A percentile compares a stretch with the other conserved stretches of the same genome.
Conservation (phyloP, 805 yeast genomes). For the Kuraishia hungarica region DNA sequence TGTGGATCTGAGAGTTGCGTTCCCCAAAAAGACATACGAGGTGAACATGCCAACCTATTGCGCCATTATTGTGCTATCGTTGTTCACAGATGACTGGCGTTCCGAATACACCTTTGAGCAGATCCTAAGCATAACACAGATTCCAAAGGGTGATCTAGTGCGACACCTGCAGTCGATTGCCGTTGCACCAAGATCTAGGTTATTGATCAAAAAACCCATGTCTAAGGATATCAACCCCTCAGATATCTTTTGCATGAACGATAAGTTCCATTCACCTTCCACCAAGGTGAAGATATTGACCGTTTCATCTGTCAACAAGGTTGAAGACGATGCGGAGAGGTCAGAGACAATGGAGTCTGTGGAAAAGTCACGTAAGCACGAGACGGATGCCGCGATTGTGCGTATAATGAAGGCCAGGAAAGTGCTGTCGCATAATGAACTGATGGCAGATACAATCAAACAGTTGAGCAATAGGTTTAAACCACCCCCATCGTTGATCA, state of each 20-base stretch:
- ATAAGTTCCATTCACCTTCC: slow-evolving; percentile 58
- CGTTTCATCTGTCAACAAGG: slow-evolving; percentile 37
- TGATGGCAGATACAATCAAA: slow-evolving; percentile 56
- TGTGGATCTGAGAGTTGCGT: slow-evolving; percentile 67
- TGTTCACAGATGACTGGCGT: slow-evolving; percentile 50
- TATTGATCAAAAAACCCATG: slow-evolving; percentile 70
- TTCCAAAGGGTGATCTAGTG: slow-evolving; percentile 65
- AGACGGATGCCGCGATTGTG: slow-evolving; percentile 80
- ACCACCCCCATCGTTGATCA: slow-evolving; percentile 60
- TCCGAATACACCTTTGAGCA: slow-evolving; percentile 48
- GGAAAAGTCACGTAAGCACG: slow-evolving; percentile 54
- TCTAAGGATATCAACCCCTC: slow-evolving; percentile 54
- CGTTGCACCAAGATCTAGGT: slow-evolving; percentile 71
- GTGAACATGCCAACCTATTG: slow-evolving; percentile 76
- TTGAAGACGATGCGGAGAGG: slow-evolving; percentile 46
- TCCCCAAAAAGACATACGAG: slow-evolving; percentile 64
- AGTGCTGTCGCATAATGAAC: slow-evolving; percentile 49
- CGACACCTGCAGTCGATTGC: slow-evolving; percentile 80
- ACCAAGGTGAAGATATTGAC: slow-evolving; percentile 69
- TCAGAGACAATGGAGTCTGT: slow-evolving; percentile 47
- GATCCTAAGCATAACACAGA: slow-evolving; percentile 55
- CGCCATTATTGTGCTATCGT: slow-evolving; percentile 57
- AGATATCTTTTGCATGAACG: slow-evolving; percentile 64
- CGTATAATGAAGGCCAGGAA: slow-evolving; percentile 79
- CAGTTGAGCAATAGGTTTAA: slow-evolving; percentile 56